These are phyloP conservation scores for Sclerotinia nivalis DNA, from an alignment of 2,329 filamentous ascomycete genomes.

Conservation along the genomic window DNA sequence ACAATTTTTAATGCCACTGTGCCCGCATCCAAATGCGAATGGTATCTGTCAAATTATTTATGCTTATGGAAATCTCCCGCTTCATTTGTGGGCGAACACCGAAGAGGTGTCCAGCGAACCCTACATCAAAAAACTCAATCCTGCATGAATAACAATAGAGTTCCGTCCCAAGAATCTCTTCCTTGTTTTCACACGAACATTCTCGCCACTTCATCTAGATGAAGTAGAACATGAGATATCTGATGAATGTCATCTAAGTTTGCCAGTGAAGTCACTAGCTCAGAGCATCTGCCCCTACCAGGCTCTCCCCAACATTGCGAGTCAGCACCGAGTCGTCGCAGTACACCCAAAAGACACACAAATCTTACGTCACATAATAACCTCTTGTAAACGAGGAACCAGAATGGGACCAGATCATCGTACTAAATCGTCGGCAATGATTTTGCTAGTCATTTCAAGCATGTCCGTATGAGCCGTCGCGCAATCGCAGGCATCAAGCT, in stretches of 20 bases:
- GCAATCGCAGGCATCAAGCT: too few relatives aligned
- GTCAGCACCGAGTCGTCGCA: background rate
- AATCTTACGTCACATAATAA: background rate
- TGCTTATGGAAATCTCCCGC: background rate
- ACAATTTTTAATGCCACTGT: background rate
- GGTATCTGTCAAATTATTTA: background rate
- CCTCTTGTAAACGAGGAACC: background rate
- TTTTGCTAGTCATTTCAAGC: background rate
- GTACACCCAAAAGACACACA: background rate
- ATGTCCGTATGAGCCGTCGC: background rate
- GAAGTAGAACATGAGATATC: background rate
- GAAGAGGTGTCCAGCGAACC: too few relatives aligned
- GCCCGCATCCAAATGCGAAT: background rate
- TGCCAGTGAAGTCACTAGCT: background rate
- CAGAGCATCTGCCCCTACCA: background rate
- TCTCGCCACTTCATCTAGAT: background rate
- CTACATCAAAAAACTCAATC: background rate
- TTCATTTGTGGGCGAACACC: background rate
- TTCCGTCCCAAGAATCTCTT: slow-evolving; percentile 1
- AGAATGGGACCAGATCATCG: background rate
- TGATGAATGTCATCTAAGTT: background rate
- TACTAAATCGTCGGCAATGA: background rate
- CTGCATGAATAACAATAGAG: background rate
- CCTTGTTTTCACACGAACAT: background rate
- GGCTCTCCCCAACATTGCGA: slow-evolving; percentile 1